A percentile compares a stretch with the other conserved stretches of the same genome.
Conservation (phyloP, 2,329 filamentous ascomycete genomes). For the Fusarium tjaetaba region DNA sequence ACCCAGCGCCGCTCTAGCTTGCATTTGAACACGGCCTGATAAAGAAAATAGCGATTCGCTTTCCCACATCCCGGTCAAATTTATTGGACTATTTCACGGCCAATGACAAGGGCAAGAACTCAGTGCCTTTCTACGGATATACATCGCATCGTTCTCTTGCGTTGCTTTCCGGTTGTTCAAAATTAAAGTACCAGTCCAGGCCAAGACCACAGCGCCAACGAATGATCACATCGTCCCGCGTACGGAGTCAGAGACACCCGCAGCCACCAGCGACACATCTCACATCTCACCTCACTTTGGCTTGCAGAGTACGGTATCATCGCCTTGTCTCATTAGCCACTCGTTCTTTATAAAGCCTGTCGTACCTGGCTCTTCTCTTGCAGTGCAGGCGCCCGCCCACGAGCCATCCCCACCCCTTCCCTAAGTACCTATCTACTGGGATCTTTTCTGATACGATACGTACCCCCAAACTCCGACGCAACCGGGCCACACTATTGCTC, state of each 20-base stretch:
- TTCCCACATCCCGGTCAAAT: constrained; percentile 18
- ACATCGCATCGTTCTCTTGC: constrained; percentile 18
- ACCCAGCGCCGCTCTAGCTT: constrained; percentile 12
- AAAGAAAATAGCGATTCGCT: constrained; percentile 15
- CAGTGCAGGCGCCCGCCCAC: constrained; percentile 28
- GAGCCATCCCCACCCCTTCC: constrained; percentile 32
- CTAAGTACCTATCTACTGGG: constrained; percentile 1
- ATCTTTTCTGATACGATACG: constrained; percentile 31
- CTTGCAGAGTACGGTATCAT: constrained; percentile 19
- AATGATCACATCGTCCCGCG: constrained; percentile 21
- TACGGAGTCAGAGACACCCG: constrained; percentile 21
- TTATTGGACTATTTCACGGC: constrained; percentile 34
- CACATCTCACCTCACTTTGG: constrained; percentile 25
- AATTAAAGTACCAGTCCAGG: constrained; percentile 13
- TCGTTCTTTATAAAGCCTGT: constrained; percentile 14
- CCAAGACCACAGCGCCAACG: constrained; percentile 20
- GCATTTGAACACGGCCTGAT: constrained; percentile 13
- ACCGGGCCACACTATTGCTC: constrained; percentile 39
- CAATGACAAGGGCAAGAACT: constrained; percentile 36
- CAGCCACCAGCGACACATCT: constrained; percentile 11
- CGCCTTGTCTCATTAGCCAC: constrained; percentile 22
- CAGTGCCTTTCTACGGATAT: constrained; percentile 22
- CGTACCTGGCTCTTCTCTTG: constrained; percentile 23
- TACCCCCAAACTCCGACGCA: constrained; percentile 40
- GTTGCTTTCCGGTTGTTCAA: constrained; percentile 30